phyloP scores from a whole-genome alignment of 129 eudicot genomes.

The Calendula officinalis region DNA sequence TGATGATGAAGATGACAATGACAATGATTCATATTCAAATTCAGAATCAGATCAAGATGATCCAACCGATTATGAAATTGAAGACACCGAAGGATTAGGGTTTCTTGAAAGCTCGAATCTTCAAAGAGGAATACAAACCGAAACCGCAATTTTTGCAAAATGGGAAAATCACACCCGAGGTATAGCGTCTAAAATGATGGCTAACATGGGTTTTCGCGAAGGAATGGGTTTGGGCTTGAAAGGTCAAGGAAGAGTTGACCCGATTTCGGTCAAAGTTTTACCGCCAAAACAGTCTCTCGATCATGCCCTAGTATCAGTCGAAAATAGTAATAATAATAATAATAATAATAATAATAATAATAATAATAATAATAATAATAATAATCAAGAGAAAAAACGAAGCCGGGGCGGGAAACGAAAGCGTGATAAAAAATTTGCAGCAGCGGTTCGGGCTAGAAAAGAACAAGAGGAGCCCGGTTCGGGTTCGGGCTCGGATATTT shows the following conservation, averaged over 20 bases:
- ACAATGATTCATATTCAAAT: slow-evolving; percentile 21
- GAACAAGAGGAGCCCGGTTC: slow-evolving; percentile 48
- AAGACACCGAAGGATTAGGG: slow-evolving; percentile 68
- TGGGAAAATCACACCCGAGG: slow-evolving; percentile 99
- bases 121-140: slow-evolving; percentile 83
- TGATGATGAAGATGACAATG: slow-evolving; percentile 51
- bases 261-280: slow-evolving; percentile 69
- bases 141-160: slow-evolving; percentile 77
- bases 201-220: slow-evolving; percentile 91
- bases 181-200: slow-evolving; percentile 96
- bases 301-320: slow-evolving; percentile 42
- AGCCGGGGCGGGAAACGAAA: slow-evolving; percentile 90
- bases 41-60: slow-evolving; percentile 61
- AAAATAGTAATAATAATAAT: slow-evolving; percentile 11
- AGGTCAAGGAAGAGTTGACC: slow-evolving; percentile 82
- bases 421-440: slow-evolving; percentile 85
- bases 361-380: slow-evolving; percentile 20
- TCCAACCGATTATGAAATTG: slow-evolving; percentile 56
- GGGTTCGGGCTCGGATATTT: slow-evolving; percentile 48
- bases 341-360: slow-evolving; percentile 16
- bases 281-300: slow-evolving; percentile 88
- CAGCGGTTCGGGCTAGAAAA: slow-evolving; percentile 62
- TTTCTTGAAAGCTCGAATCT: slow-evolving; percentile 60
- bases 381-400: slow-evolving; percentile 48
- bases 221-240: slow-evolving; percentile 94